Percentiles rank a stretch among this genome's conserved stretches.
Evolutionary conservation across 306 rosid genomes (phyloP).

Genomic region (Quercus alba): DNA sequence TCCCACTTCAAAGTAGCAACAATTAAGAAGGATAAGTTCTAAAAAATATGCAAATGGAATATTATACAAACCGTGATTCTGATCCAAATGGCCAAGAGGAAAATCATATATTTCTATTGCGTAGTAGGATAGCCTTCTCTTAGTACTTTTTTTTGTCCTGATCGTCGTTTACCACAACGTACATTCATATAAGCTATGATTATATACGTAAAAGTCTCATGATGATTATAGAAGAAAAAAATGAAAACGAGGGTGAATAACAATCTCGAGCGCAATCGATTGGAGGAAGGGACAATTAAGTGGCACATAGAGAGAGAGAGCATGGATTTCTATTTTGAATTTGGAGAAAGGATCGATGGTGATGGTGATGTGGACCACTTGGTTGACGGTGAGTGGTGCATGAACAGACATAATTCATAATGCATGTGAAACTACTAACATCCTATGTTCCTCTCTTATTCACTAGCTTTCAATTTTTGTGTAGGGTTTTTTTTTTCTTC

Average conservation of each 20-base stretch:
- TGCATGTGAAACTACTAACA: slow-evolving; percentile 24
- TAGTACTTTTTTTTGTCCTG: background rate
- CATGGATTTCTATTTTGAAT: slow-evolving; percentile 41
- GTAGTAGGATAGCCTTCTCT: slow-evolving; percentile 17
- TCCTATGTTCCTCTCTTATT: slow-evolving; percentile 6
- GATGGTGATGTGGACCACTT: slow-evolving; percentile 64
- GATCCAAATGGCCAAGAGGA: slow-evolving; percentile 3
- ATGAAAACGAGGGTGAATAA: slow-evolving; percentile 42
- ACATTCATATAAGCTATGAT: slow-evolving; percentile 45
- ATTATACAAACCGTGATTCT: too few relatives aligned
- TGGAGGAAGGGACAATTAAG: slow-evolving; percentile 45
- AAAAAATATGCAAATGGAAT: too few relatives aligned
- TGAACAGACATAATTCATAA: slow-evolving; percentile 11
- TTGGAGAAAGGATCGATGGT: slow-evolving; percentile 14
- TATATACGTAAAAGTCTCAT: slow-evolving; percentile 38
- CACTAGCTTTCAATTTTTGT: background rate
- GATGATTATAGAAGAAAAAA: slow-evolving; percentile 29
- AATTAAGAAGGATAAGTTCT: too few relatives aligned
- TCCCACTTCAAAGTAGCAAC: too few relatives aligned
- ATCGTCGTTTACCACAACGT: background rate
- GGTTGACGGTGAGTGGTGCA: slow-evolving; percentile 35
- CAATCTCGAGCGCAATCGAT: slow-evolving; percentile 48
- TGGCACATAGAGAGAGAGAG: slow-evolving; percentile 25
- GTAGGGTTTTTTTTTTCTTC: background rate
- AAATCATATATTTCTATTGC: slow-evolving; percentile 16